Conservation (phyloP, 176 grass and related monocot species). For the Hsuehochloa calcarea region DNA sequence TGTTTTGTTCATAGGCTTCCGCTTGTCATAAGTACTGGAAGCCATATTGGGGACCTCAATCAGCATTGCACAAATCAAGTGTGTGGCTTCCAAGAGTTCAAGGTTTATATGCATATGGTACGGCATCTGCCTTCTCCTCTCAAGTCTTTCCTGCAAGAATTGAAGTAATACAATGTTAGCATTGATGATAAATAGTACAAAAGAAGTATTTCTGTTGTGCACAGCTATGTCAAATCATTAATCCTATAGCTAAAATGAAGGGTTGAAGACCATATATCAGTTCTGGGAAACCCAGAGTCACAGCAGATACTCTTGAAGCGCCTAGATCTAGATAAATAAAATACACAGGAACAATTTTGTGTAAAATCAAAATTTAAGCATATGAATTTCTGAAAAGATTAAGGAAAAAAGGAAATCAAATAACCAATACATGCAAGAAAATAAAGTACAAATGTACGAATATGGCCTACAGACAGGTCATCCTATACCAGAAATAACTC, state of each 20-base stretch:
- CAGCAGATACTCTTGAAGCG: not conserved
- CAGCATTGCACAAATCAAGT: conserved; percentile 92
- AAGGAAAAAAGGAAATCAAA: not conserved
- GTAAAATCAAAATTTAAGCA: not conserved
- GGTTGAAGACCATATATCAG: not conserved
- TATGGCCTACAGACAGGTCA: not conserved
- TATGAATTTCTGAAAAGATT: not conserved
- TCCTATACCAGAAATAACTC: not conserved
- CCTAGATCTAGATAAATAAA: not conserved
- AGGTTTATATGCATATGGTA: conserved; percentile 99
- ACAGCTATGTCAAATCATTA: not conserved
- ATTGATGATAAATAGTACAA: not conserved
- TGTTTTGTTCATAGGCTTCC: conserved; percentile 77
- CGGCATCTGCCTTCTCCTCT: conserved; percentile 95
- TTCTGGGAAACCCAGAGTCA: not conserved
- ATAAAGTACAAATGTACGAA: not conserved
- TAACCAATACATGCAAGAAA: not conserved
- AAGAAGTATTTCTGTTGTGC: not conserved
- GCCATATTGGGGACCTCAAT: conserved; percentile 95
- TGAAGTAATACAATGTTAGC: conserved; percentile 13
- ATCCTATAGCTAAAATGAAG: not conserved
- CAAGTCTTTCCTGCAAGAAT: conserved; percentile 72
- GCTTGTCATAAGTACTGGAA: conserved; percentile 62
- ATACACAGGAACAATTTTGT: not conserved
- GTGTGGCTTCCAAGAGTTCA: conserved; percentile 90